Conservation (phyloP, 2,329 filamentous ascomycete species). For the Drechslerella dactyloides region DNA sequence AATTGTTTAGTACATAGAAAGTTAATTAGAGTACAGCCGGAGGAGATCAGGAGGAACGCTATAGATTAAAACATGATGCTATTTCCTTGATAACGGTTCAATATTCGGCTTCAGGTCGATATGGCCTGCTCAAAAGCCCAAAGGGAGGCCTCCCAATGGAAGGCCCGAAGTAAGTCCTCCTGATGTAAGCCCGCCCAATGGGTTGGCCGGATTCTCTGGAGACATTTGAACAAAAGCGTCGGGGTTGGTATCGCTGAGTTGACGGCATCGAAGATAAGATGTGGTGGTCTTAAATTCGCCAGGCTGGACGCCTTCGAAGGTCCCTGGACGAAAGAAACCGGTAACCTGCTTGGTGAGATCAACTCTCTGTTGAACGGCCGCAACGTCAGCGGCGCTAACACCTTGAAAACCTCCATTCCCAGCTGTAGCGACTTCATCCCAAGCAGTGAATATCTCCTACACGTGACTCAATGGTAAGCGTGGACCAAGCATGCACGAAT, state of each 20-base stretch:
- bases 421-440: conserved; percentile 7
- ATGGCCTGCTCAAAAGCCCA: no score
- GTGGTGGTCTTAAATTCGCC: conserved; percentile 24
- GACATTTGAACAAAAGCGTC: conserved; percentile 2
- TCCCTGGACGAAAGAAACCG: conserved; percentile 20
- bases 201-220: no score
- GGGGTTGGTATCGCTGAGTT: conserved; percentile 14
- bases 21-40: no score
- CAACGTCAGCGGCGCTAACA: not conserved
- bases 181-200: no score
- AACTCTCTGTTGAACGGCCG: not conserved
- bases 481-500: not conserved
- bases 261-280: conserved; percentile 29
- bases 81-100: no score
- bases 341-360: conserved; percentile 3
- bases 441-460: conserved; percentile 24
- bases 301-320: conserved; percentile 31
- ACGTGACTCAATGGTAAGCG: no score
- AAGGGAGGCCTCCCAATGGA: no score
- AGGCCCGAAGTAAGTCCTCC: no score
- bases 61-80: no score
- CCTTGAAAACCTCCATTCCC: conserved; percentile 8
- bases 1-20: no score
- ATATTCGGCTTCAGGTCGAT: no score
- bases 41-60: no score